These are phyloP conservation scores for Mrakiaceae sp. DNA, from an alignment of 1,284 basidiomycete species.

Conservation along the genomic window DNA sequence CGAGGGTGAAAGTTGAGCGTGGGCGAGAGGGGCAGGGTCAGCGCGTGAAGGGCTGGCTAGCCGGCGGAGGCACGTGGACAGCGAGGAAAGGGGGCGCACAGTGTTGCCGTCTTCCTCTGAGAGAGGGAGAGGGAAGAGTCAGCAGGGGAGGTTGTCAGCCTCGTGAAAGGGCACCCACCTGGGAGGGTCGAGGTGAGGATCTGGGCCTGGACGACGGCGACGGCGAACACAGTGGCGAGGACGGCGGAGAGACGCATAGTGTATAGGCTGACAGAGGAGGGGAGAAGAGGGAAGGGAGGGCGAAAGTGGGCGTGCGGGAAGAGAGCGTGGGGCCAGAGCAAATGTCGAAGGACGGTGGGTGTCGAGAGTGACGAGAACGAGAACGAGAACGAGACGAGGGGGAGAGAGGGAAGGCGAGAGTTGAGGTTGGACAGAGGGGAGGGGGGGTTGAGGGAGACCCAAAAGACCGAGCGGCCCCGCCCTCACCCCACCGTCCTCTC, in stretches of 20 bases:
- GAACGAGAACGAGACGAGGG: neutral
- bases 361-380: neutral
- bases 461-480: neutral
- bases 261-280: neutral
- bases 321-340: neutral
- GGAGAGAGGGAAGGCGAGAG: neutral
- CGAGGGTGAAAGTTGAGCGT: neutral
- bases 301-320: neutral
- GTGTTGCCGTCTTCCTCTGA: constrained; percentile 8
- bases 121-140: neutral
- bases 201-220: constrained; percentile 2
- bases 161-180: neutral
- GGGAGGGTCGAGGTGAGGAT: constrained; percentile 4
- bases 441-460: neutral
- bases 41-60: neutral
- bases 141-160: neutral
- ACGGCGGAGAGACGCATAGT: constrained; percentile 4
- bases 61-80: neutral
- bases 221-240: neutral
- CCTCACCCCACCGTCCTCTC: too few relatives aligned
- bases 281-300: neutral
- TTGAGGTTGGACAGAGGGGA: neutral
- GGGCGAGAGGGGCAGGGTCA: neutral
- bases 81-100: neutral
- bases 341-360: neutral